Evolutionary conservation across 495 filamentous ascomycete species (phyloP).

Genomic region (Neurospora sp.): DNA sequence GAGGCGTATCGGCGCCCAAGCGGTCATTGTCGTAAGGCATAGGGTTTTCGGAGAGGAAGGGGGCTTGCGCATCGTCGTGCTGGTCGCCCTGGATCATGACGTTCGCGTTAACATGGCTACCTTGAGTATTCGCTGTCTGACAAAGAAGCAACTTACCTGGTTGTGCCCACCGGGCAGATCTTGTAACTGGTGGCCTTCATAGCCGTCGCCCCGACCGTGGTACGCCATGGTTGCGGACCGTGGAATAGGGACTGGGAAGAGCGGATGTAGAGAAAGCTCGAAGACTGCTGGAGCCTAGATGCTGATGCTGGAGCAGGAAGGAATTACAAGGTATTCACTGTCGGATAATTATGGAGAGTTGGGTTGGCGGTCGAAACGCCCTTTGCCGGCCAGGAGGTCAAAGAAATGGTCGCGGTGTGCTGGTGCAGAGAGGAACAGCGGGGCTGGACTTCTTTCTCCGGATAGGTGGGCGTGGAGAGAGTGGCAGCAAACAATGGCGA

Average conservation of each 20-base stretch:
- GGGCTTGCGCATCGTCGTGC: conserved; percentile 62
- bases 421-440: not conserved
- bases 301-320: not conserved
- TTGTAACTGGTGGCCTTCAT: conserved; percentile 54
- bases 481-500: not conserved
- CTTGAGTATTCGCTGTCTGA: not conserved
- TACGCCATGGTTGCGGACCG: conserved; percentile 35
- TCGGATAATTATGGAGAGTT: not conserved
- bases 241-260: not conserved
- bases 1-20: conserved; percentile 49
- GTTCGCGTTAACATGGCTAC: not conserved
- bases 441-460: not conserved
- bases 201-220: conserved; percentile 39
- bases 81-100: conserved; percentile 18
- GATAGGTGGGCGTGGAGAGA: not conserved
- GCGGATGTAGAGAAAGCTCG: not conserved
- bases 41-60: conserved; percentile 60
- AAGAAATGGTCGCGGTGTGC: not conserved
- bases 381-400: not conserved
- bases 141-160: conserved; percentile 38
- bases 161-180: conserved; percentile 49
- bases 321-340: not conserved
- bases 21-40: conserved; percentile 59
- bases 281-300: not conserved
- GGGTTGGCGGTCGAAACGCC: not conserved